Conservation (phyloP, 2,329 filamentous ascomycete genomes). For the Nemania bipapillata region DNA sequence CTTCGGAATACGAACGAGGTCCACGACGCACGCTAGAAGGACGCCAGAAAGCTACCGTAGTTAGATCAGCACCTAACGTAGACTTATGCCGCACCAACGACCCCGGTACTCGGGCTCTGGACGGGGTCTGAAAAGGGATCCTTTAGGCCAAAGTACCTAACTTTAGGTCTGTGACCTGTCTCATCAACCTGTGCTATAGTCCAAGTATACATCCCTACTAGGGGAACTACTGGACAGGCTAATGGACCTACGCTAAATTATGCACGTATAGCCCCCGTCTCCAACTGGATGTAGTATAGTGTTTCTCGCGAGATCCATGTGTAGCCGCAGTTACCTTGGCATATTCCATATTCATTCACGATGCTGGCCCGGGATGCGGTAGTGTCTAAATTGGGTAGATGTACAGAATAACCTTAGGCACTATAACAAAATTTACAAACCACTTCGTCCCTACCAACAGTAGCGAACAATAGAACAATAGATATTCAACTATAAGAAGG, state of each 20-base stretch:
- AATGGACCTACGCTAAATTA: background rate
- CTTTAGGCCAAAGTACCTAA: no score
- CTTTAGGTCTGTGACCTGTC: no score
- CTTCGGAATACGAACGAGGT: background rate
- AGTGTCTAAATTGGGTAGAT: background rate
- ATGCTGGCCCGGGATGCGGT: background rate
- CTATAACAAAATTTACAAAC: background rate
- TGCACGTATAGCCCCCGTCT: slow-evolving; percentile 3
- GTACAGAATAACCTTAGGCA: background rate
- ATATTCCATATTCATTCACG: slow-evolving; percentile 2
- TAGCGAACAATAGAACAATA: no score
- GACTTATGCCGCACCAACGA: background rate
- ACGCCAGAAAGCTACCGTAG: background rate
- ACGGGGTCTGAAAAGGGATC: slow-evolving; percentile 13
- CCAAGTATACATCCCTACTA: no score
- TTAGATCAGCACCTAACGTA: background rate
- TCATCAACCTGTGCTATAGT: no score
- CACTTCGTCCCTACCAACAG: no score
- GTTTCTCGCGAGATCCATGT: background rate
- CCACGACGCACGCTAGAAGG: background rate
- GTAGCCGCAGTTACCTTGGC: slow-evolving; percentile 13
- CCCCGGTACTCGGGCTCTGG: slow-evolving; percentile 20
- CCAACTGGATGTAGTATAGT: background rate
- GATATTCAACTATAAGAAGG: background rate
- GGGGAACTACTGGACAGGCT: background rate